A percentile compares a stretch with the other conserved stretches of the same genome.
Conservation (phyloP, 345 rosid species). For the Populus alba region DNA sequence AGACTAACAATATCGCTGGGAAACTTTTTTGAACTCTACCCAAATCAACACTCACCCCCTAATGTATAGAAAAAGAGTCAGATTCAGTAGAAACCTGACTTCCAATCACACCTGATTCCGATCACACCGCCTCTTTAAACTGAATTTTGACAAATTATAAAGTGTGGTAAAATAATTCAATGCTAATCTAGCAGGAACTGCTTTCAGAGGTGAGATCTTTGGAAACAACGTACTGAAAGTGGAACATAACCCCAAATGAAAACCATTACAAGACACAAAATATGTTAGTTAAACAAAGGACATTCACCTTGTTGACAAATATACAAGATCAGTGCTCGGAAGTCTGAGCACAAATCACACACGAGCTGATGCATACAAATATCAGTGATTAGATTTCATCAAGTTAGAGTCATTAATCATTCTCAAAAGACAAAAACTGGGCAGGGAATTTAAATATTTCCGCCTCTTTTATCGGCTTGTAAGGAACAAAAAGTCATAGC, state of each 20-base stretch:
- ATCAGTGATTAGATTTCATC: no score
- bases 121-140: not conserved
- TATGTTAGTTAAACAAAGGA: not conserved
- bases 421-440: not conserved
- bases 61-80: no score
- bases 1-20: not conserved
- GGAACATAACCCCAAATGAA: not conserved
- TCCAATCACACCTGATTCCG: not conserved
- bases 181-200: not conserved
- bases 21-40: not conserved
- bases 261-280: not conserved
- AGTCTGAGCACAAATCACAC: not conserved
- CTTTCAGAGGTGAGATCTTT: not conserved
- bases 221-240: not conserved
- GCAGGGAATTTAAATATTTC: not conserved
- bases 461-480: not conserved
- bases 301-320: not conserved
- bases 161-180: not conserved
- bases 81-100: not conserved
- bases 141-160: not conserved
- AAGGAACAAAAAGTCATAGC: not conserved
- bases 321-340: not conserved
- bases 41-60: not conserved
- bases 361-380: not conserved
- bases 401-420: not conserved